Percentiles rank a stretch among this genome's conserved stretches.
These are phyloP conservation scores for Schrenkiella parvula DNA, from an alignment of 345 rosid genomes.

Conservation along the genomic window DNA sequence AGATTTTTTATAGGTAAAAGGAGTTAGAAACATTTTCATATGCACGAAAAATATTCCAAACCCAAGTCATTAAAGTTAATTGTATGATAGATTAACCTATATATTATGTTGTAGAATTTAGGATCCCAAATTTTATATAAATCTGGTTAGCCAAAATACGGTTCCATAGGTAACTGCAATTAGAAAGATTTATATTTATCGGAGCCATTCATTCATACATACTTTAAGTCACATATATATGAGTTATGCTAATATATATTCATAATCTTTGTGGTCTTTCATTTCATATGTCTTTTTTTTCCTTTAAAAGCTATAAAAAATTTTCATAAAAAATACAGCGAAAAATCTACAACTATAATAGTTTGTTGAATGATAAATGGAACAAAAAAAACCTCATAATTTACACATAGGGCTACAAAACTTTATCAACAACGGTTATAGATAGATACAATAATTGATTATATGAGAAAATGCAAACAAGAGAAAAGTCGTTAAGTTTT, in stretches of 20 bases:
- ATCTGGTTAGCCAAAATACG: background rate
- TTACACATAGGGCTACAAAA: background rate
- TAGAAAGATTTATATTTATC: too few relatives aligned
- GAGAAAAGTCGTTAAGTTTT: slow-evolving; percentile 17
- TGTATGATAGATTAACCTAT: too few relatives aligned
- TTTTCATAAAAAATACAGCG: background rate
- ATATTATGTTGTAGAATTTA: background rate
- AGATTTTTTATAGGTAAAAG: background rate
- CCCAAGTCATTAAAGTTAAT: background rate
- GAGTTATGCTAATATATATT: background rate
- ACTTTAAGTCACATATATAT: too few relatives aligned
- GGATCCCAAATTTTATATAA: background rate
- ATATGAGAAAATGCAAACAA: background rate
- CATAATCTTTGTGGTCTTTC: background rate
- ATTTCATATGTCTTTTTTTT: background rate
- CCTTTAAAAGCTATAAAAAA: background rate
- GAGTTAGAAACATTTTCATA: too few relatives aligned
- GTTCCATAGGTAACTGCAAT: too few relatives aligned
- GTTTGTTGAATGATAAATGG: background rate
- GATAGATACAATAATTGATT: background rate
- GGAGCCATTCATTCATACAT: too few relatives aligned
- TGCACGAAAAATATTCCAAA: background rate
- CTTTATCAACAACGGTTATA: background rate
- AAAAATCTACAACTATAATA: background rate
- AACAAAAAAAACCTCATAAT: background rate